phyloP scores from a whole-genome alignment of 2,329 filamentous ascomycete genomes.

The Fusarium sp. region DNA sequence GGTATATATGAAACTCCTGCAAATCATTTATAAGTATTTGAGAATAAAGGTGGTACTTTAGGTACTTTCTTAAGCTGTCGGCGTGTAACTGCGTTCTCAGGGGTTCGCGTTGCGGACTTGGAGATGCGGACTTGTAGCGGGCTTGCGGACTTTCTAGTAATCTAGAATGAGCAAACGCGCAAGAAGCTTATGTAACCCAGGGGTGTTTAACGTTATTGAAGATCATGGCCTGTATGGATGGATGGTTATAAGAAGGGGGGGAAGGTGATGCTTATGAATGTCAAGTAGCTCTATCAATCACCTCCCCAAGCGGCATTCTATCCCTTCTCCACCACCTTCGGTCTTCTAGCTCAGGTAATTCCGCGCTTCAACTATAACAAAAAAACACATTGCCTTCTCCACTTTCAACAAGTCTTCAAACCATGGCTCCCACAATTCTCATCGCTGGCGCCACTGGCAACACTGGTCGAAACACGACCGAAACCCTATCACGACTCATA shows the following conservation, averaged over 20 bases:
- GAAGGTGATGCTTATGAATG: background rate
- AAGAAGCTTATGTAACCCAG: background rate
- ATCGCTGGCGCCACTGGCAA: slow-evolving; percentile 54
- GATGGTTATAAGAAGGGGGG: background rate
- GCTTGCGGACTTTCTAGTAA: background rate
- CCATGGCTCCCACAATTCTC: slow-evolving; percentile 52
- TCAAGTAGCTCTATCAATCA: background rate
- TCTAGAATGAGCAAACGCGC: background rate
- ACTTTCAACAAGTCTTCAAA: background rate
- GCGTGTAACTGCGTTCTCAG: background rate
- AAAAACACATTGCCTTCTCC: too few species aligned
- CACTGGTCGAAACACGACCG: slow-evolving; percentile 47
- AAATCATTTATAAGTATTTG: too few species aligned
- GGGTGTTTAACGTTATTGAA: background rate
- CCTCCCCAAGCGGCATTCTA: background rate
- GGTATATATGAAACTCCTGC: too few species aligned
- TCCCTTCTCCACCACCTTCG: background rate
- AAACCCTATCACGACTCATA: slow-evolving; percentile 44
- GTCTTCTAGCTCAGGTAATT: too few species aligned
- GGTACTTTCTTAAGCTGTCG: too few species aligned
- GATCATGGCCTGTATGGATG: background rate
- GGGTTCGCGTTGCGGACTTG: background rate
- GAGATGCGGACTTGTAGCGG: background rate
- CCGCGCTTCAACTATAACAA: too few species aligned
- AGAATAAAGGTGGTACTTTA: background rate